Conservation (phyloP, 305 asterid species). For the Fraxinus dipetala region DNA sequence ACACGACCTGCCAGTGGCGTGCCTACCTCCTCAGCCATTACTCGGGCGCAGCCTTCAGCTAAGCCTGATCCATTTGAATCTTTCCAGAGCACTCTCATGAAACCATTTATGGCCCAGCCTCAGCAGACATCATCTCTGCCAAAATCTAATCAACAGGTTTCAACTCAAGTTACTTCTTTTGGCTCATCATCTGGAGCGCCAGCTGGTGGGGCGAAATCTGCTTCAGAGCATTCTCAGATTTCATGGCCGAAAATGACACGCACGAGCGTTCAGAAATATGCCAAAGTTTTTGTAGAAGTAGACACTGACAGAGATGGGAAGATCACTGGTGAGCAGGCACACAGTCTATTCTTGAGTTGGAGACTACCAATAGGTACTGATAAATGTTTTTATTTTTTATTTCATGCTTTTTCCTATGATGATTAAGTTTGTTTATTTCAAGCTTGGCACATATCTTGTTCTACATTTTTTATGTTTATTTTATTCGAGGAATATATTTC, state of each 20-base stretch:
- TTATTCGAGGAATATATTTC: slow-evolving; percentile 15
- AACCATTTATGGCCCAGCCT: slow-evolving; percentile 54
- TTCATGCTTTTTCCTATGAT: not conserved
- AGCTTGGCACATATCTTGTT: not conserved
- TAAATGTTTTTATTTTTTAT: slow-evolving; percentile 1
- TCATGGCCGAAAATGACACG: slow-evolving; percentile 98
- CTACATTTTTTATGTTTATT: not conserved
- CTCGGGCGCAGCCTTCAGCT: slow-evolving; percentile 46
- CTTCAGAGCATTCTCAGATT: slow-evolving; percentile 54
- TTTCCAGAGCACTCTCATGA: slow-evolving; percentile 55
- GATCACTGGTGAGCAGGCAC: slow-evolving; percentile 86
- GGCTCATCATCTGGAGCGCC: slow-evolving; percentile 50
- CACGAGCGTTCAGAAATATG: slow-evolving; percentile 81
- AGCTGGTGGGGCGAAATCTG: slow-evolving; percentile 40
- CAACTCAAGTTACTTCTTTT: slow-evolving; percentile 50
- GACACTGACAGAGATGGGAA: slow-evolving; percentile 86
- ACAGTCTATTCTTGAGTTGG: slow-evolving; percentile 88
- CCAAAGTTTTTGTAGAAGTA: slow-evolving; percentile 80
- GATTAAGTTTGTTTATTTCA: not conserved
- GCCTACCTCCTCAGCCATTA: slow-evolving; percentile 48
- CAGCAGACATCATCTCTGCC: slow-evolving; percentile 49
- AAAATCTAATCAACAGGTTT: slow-evolving; percentile 56
- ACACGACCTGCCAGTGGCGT: slow-evolving; percentile 38
- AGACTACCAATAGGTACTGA: slow-evolving; percentile 78
- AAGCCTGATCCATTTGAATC: slow-evolving; percentile 71